phyloP scores from a whole-genome alignment of 148 eudicot species.

The Dianthus caryophyllus region DNA sequence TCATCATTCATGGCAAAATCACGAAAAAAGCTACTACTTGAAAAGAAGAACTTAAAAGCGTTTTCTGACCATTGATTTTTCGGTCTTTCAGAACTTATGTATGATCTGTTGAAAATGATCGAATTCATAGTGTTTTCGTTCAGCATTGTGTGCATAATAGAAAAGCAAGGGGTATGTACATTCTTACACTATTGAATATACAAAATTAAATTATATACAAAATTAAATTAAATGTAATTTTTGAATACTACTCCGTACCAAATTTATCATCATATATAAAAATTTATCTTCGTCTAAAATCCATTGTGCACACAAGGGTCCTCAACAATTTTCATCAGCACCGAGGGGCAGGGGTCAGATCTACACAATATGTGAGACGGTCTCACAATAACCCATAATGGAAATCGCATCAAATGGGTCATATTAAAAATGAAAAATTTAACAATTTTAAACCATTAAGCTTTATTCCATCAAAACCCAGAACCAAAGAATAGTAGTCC shows the following conservation, averaged over 20 bases:
- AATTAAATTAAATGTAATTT: no score
- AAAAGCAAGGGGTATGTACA: not conserved
- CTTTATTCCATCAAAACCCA: conserved; percentile 7
- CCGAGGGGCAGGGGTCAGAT: not conserved
- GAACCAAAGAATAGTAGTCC: conserved; percentile 4
- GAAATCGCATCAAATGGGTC: not conserved
- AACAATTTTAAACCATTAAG: not conserved
- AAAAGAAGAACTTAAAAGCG: not conserved
- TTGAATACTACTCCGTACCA: no score
- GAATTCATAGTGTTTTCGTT: not conserved
- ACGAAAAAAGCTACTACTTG: not conserved
- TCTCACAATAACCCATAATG: not conserved
- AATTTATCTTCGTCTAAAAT: no score
- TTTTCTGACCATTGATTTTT: not conserved
- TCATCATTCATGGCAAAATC: not conserved
- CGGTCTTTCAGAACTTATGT: not conserved
- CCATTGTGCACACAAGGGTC: no score
- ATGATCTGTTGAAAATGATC: not conserved
- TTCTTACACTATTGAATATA: no score
- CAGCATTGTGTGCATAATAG: not conserved
- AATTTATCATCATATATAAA: no score
- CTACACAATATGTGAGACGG: not conserved
- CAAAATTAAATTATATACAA: no score
- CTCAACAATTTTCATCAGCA: not conserved
- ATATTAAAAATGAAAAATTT: not conserved